Conservation (phyloP, 495 filamentous ascomycete species). For the Aspergillus olivimuriae region DNA sequence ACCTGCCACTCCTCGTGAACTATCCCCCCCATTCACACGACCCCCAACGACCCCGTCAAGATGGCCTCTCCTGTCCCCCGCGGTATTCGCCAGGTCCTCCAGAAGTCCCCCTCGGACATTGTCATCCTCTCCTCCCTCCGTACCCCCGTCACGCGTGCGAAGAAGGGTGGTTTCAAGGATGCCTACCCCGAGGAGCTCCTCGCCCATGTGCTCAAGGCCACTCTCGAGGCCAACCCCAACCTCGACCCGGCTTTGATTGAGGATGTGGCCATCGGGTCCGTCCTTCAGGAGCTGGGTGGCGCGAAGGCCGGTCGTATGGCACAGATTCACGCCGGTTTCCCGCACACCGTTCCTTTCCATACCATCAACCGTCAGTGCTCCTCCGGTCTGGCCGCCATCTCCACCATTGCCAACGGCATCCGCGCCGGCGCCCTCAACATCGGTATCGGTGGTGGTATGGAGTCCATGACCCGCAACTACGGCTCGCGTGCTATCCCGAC, state of each 20-base stretch:
- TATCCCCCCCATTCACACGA: background rate
- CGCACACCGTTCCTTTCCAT: conserved; percentile 66
- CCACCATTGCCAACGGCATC: conserved; percentile 64
- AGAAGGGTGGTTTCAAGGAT: conserved; percentile 79
- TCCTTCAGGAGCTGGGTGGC: conserved; percentile 84
- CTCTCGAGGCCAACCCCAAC: conserved; percentile 66
- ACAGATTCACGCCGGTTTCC: conserved; percentile 72
- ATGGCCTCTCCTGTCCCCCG: conserved; percentile 55
- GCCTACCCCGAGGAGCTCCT: conserved; percentile 89
- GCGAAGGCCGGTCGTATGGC: conserved; percentile 90
- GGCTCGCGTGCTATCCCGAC: conserved; percentile 74
- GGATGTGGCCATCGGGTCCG: conserved; percentile 80
- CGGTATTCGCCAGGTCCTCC: conserved; percentile 69
- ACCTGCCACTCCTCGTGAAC: background rate
- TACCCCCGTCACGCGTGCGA: conserved; percentile 75
- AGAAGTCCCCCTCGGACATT: conserved; percentile 73
- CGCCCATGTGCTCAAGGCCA: conserved; percentile 72
- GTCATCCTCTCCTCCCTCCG: conserved; percentile 86
- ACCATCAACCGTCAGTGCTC: conserved; percentile 86
- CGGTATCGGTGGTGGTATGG: conserved; percentile 88
- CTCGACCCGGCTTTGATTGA: conserved; percentile 66
- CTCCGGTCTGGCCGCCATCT: conserved; percentile 69
- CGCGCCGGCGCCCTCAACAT: conserved; percentile 62
- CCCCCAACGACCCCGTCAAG: conserved; percentile 1
- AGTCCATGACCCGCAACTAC: conserved; percentile 91